Conservation (phyloP, 2,329 filamentous ascomycete species). For the Cercospora sojina region DNA sequence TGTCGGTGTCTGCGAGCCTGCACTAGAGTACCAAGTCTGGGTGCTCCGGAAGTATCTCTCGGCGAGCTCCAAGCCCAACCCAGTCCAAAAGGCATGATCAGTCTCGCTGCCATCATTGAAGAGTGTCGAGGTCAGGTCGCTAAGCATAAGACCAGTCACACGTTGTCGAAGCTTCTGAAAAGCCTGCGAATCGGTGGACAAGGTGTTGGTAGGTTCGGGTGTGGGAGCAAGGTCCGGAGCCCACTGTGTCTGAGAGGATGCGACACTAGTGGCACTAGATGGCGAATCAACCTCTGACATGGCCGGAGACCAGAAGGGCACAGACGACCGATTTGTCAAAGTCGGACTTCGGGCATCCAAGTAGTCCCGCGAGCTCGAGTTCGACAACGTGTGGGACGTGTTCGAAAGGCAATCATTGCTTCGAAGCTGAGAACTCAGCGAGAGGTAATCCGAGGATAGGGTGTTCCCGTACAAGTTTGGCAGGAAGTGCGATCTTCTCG, state of each 20-base stretch:
- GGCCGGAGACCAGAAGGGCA: slow-evolving; percentile 88
- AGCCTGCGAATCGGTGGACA: slow-evolving; percentile 53
- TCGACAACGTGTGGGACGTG: slow-evolving; percentile 34
- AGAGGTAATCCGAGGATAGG: slow-evolving; percentile 22
- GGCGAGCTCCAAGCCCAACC: slow-evolving; percentile 49
- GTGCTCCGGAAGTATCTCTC: slow-evolving; percentile 27
- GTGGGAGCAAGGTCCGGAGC: slow-evolving; percentile 14
- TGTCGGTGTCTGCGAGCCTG: slow-evolving; percentile 25
- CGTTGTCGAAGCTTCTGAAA: slow-evolving; percentile 53
- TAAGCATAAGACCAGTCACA: slow-evolving; percentile 79
- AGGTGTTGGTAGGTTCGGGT: background rate
- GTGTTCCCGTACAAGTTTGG: slow-evolving; percentile 17
- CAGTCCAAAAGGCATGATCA: slow-evolving; percentile 75
- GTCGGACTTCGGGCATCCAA: slow-evolving; percentile 68
- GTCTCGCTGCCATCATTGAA: slow-evolving; percentile 91
- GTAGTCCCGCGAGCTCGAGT: slow-evolving; percentile 56
- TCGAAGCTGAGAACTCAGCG: slow-evolving; percentile 25
- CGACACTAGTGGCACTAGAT: slow-evolving; percentile 59
- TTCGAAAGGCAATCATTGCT: slow-evolving; percentile 32
- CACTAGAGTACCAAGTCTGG: slow-evolving; percentile 15
- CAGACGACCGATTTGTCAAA: slow-evolving; percentile 69
- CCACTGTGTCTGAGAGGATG: slow-evolving; percentile 37
- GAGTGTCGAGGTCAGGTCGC: slow-evolving; percentile 82
- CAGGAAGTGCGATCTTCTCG: slow-evolving; percentile 13
- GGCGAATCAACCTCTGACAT: slow-evolving; percentile 66